phyloP scores from a whole-genome alignment of 345 rosid genomes.

The Aquilaria sinensis region DNA sequence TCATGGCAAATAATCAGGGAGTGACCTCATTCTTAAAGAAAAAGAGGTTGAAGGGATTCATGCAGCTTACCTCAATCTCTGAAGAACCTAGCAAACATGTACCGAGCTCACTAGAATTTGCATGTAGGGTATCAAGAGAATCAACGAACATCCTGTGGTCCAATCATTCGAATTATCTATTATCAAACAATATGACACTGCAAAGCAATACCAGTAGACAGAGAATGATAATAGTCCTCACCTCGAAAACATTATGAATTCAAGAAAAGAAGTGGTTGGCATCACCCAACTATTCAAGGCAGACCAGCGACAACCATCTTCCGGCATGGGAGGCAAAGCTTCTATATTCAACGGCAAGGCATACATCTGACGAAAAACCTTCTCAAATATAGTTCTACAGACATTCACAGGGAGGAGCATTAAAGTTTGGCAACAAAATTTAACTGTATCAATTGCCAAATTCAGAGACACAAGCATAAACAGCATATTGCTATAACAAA shows the following conservation, averaged over 20 bases:
- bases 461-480: too few species aligned
- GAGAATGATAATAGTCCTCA: constrained; percentile 15
- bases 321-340: constrained; percentile 95
- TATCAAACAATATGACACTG: background rate
- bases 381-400: constrained; percentile 66
- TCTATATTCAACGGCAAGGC: constrained; percentile 56
- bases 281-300: constrained; percentile 93
- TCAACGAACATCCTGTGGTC: constrained; percentile 80
- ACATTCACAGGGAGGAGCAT: constrained; percentile 10
- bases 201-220: background rate
- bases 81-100: constrained; percentile 64
- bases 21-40: background rate
- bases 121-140: constrained; percentile 73
- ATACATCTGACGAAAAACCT: constrained; percentile 79
- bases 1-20: constrained; percentile 11
- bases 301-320: constrained; percentile 90
- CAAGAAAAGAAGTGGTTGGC: constrained; percentile 95
- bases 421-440: background rate
- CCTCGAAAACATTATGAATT: constrained; percentile 91
- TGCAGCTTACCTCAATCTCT: constrained; percentile 50
- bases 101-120: constrained; percentile 31
- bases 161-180: background rate
- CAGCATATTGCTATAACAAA: too few species aligned
- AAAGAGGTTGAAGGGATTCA: background rate
- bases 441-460: too few species aligned